Conservation (phyloP, 1,139 yeast genomes). For the Taphrina pruni region DNA sequence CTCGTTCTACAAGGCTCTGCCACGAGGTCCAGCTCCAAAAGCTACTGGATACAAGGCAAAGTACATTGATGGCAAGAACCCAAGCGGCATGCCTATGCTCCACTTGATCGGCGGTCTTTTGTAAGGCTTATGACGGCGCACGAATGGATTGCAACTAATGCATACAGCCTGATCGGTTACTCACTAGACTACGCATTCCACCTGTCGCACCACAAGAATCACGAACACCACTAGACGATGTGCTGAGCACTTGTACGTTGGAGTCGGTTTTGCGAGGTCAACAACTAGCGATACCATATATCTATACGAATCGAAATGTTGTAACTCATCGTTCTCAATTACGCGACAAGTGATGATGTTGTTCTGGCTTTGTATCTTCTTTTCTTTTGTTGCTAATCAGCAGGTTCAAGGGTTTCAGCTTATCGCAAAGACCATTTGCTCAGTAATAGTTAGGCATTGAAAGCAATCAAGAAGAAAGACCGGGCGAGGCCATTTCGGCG, state of each 20-base stretch:
- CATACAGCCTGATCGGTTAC: slow-evolving; percentile 34
- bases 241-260: background rate
- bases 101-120: slow-evolving; percentile 40
- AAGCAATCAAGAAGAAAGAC: too few relatives aligned
- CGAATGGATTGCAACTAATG: background rate
- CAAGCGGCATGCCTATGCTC: slow-evolving; percentile 70
- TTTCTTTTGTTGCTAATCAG: background rate
- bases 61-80: slow-evolving; percentile 70
- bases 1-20: slow-evolving; percentile 91
- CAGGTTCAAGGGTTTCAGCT: too few relatives aligned
- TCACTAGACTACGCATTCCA: slow-evolving; percentile 41
- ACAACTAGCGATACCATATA: slow-evolving; percentile 3
- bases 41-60: slow-evolving; percentile 64
- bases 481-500: too few relatives aligned
- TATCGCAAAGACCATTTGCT: too few relatives aligned
- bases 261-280: background rate
- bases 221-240: slow-evolving; percentile 31
- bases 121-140: slow-evolving; percentile 10
- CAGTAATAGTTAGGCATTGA: too few relatives aligned
- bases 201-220: slow-evolving; percentile 41
- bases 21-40: slow-evolving; percentile 84
- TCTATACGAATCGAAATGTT: background rate
- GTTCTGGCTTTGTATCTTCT: background rate
- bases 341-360: background rate
- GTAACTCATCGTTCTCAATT: background rate